Evolutionary conservation across 1,284 basidiomycete species (phyloP), one percentile per base, ranked within the genome.

Genomic region (Tylopilus orsonianus): DNA sequence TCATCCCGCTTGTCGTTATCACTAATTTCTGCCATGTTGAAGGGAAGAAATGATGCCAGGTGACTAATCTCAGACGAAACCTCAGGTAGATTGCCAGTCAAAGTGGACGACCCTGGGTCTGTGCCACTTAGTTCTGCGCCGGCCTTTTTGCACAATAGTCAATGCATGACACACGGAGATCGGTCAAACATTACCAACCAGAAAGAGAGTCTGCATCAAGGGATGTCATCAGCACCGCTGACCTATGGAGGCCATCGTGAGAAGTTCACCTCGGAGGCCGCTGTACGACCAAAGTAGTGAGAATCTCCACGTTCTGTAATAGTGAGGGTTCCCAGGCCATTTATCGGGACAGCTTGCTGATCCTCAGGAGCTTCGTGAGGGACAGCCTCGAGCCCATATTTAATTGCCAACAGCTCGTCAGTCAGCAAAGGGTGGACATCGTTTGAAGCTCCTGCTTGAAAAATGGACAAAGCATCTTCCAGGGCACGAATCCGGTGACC

Each of bases 281-380:
- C 81, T 36, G 83, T 81, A 34, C 79, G 78, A n/a, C 83, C 83
- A 56, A 82, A 84, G 61, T 85, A 85, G 56, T 80, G 81, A n/a
- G 76, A 79, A 59, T 80, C 79, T 6, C 81, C 83, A 37, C 73
- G 69, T 49, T 81, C 79, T 5, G 78, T 79, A 27, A 85, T 75
- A 1, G 80, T 83, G 41, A 85, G 68, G 6, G 83, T 85, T 1
- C 83, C 83, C 40, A 75, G 57, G 18, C 76, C 76, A 61, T 78
- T 67, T 29, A 77, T 67, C 2, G 68, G 65, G 18, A 69, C 56
- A 57, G 54, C 42, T 19, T 64, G 60, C 26, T 60, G 56, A 42
- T 72, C 62, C 46, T 44, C 46, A 26, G 57, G 35, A n/a, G 56
- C 49, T 30, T 65, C 61, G 23, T 50, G 53, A 41, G 54, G 48